These are phyloP conservation scores for Botrytis fragariae DNA, from an alignment of 2,329 filamentous ascomycete genomes.

Conservation along the genomic window DNA sequence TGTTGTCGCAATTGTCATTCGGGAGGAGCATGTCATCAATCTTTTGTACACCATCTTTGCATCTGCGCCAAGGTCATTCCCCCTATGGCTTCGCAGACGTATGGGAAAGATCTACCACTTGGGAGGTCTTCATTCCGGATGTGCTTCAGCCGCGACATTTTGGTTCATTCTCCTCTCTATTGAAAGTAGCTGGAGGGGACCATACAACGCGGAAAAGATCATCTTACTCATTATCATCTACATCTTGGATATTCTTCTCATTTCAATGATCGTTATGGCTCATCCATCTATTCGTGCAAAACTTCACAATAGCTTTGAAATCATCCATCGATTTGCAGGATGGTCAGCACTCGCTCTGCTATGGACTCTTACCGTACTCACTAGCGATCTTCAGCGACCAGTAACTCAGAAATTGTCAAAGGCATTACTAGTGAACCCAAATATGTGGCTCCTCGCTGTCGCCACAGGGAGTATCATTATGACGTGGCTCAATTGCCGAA, in stretches of 20 bases:
- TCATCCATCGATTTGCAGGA: conserved; percentile 69
- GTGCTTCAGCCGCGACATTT: conserved; percentile 46
- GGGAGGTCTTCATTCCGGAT: conserved; percentile 53
- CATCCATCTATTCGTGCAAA: conserved; percentile 61
- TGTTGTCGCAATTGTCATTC: conserved; percentile 50
- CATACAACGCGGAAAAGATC: conserved; percentile 44
- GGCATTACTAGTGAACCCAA: conserved; percentile 47
- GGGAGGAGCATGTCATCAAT: conserved; percentile 55
- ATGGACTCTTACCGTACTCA: conserved; percentile 60
- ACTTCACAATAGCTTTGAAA: conserved; percentile 68
- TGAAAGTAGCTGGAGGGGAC: conserved; percentile 33
- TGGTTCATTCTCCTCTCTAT: conserved; percentile 46
- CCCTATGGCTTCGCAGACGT: conserved; percentile 48
- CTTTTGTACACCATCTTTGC: conserved; percentile 47
- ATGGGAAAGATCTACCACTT: conserved; percentile 52
- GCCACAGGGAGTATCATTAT: conserved; percentile 65
- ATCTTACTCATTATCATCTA: conserved; percentile 52
- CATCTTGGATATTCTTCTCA: conserved; percentile 55
- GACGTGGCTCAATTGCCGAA: conserved; percentile 71
- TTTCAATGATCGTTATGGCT: conserved; percentile 59
- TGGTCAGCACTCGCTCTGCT: conserved; percentile 66
- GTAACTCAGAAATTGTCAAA: conserved; percentile 33
- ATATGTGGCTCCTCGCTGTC: conserved; percentile 66
- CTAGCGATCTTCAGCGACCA: conserved; percentile 46
- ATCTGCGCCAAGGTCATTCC: conserved; percentile 46